Percentiles rank a stretch among this genome's conserved stretches.
Evolutionary conservation across 306 rosid species (phyloP).

Genomic region (Abrus pulchellus): DNA sequence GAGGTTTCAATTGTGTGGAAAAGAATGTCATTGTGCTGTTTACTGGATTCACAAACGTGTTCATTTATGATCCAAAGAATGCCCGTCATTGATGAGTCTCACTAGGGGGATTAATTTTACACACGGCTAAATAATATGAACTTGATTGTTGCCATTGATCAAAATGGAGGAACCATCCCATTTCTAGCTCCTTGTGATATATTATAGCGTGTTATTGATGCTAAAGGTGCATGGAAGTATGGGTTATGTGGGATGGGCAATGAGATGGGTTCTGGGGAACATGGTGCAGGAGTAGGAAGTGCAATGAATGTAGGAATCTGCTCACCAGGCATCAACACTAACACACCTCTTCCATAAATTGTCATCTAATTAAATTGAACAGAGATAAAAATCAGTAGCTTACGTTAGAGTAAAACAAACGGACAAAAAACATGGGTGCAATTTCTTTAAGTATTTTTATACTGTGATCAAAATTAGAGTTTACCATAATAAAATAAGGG

Average conservation of each 20-base stretch:
- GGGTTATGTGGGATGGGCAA: constrained; percentile 57
- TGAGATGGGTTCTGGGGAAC: constrained; percentile 51
- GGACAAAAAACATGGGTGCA: too few species aligned
- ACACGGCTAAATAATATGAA: not conserved
- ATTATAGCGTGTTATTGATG: constrained; percentile 8
- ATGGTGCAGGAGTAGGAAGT: constrained; percentile 67
- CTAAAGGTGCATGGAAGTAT: not conserved
- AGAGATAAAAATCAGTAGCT: not conserved
- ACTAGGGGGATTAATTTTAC: not conserved
- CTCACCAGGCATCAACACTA: constrained; percentile 85
- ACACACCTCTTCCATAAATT: constrained; percentile 60
- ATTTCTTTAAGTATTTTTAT: too few species aligned
- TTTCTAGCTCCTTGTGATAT: constrained; percentile 27
- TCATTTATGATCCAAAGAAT: not conserved
- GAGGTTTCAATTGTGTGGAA: constrained; percentile 2
- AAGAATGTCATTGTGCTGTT: not conserved
- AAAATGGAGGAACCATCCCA: constrained; percentile 1
- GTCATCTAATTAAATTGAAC: constrained; percentile 55
- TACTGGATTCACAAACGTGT: not conserved
- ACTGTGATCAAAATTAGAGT: too few species aligned
- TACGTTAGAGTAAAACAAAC: not conserved
- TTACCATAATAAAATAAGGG: too few species aligned
- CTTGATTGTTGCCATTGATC: constrained; percentile 13
- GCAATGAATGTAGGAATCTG: constrained; percentile 74
- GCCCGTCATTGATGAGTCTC: not conserved